Base-by-base conservation (phyloP, 805 yeast species). In the Cyberlindnera sargentensis region DNA sequence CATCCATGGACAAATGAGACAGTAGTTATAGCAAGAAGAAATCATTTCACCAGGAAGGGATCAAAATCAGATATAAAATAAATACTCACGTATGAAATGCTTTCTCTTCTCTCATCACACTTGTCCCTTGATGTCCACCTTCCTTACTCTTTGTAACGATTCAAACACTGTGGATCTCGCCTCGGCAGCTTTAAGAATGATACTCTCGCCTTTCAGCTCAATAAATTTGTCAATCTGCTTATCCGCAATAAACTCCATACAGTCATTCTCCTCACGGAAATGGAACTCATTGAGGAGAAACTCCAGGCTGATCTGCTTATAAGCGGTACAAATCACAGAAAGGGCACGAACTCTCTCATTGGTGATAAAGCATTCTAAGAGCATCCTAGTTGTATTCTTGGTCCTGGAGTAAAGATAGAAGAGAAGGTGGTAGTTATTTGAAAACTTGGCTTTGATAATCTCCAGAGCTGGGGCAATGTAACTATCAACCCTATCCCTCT, bases 71-170 rank as follows among this genome's bases (percentile, higher is more conserved):
- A 24, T 20, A 25, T 15, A 15, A 24, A 28, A 24, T 3, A 29
- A 24, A 34, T 34, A 34, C 36, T 34, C 23, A 39, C 37, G 7
- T 29, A 3, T 24, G 6, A n/a, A 34, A 27, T 27, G 28, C 38
- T 34, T 24, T 15, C 27, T 28, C 33, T 8, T 27, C 15, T 20
- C 25, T 9, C 34, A 15, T 47, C 44, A 81, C 6, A 80, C 71
- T 63, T 90, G 97, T 1, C 98, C 98, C 67, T 90, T 90, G 48
- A 91, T 89, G 58, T 90, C 97, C 10, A 90, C 80, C 56, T 72
- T 82, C 47, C 67, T 75, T 51, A 72, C 66, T 39, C 52, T 62
- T 47, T 61, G 62, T 50, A 62, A 68, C 39, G 56, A 66, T 48
- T 47, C 60, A 47, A 65, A 60, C 4, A 79, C 61, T 0, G 57